Evolutionary conservation across 2,329 filamentous ascomycete species (phyloP).

Genomic region (Magnaporthiopsis poae): DNA sequence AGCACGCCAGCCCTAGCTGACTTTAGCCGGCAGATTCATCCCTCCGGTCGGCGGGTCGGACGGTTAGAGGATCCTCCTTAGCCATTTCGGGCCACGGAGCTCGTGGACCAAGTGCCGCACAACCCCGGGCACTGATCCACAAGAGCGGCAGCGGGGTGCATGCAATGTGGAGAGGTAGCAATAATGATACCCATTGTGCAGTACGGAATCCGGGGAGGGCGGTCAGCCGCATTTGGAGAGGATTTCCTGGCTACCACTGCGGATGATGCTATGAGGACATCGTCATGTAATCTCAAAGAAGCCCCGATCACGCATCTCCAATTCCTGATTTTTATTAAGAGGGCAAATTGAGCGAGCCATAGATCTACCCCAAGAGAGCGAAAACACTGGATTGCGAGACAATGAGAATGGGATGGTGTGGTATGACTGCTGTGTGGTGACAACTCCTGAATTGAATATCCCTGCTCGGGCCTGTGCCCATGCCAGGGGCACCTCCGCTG

Average conservation of each 20-base stretch:
- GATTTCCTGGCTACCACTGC: background rate
- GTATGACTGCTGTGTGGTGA: too few species aligned
- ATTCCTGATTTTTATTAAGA: background rate
- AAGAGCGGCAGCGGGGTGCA: background rate
- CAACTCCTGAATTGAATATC: background rate
- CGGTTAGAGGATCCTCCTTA: background rate
- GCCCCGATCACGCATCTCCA: too few species aligned
- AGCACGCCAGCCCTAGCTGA: background rate
- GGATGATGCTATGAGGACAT: background rate
- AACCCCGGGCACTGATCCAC: background rate
- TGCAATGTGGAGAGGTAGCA: background rate
- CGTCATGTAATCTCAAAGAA: background rate
- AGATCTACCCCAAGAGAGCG: too few species aligned
- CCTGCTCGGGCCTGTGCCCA: too few species aligned
- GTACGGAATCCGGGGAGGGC: too few species aligned
- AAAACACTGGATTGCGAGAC: background rate
- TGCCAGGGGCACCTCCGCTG: too few species aligned
- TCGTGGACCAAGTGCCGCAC: background rate
- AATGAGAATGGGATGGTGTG: background rate
- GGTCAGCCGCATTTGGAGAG: background rate
- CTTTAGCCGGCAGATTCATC: background rate
- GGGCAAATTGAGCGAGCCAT: too few species aligned
- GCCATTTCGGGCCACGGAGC: conserved; percentile 1
- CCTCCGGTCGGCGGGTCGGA: background rate
- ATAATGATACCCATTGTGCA: background rate